Evolutionary conservation across 805 yeast species (phyloP), one percentile per base, ranked within the genome.

Genomic region (Candida glaebosa): DNA sequence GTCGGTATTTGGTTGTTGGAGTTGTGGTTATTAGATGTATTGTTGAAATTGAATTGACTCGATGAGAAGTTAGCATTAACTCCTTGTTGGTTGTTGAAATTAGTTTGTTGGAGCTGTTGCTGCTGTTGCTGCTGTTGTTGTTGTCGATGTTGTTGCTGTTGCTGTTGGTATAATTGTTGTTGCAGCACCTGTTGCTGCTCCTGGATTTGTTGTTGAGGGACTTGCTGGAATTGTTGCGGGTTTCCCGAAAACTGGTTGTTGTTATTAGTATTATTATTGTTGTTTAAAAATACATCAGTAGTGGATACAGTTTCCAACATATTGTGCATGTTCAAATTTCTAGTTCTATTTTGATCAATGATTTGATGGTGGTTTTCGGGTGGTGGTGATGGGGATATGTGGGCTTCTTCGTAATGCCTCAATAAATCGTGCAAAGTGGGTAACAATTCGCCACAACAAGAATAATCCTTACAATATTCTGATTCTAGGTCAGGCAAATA

Each of bases 351-450:
- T 16, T 60, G 50, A 44, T 58, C 58, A 35, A 60, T 44, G 33
- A 63, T 50, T 46, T 57, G 47, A 43, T 61, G 67, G 38, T 57
- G 55, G 42, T 52, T 57, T 41, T 64, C 67, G 19, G 58, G 50
- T 30, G 78, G 78, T 3, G 78, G 78, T 33, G 77, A 74, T 31
- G 75, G 73, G 48, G 70, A 69, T 43, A 93, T 90, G 65, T 93
- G 99, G 36, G 93, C 88, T 63, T 93, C 98, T 60, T 93, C 99
- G 61, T 93, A 93, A 62, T 93, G 99, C 53, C 93, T 80, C 48
- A 93, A 73, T 46, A 93, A 71, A 60, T 93, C 99, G 61, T 93
- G 99, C 49, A 93, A 70, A 9, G 96, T 90, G 24, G 98, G 98
- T 46, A 93, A 74, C 33, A 84, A 70, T 58, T 86, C 84, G 20